Percentiles rank a stretch among this genome's conserved stretches.
Evolutionary conservation across 2,329 filamentous ascomycete species (phyloP).

Genomic region (Cercospora sp.): DNA sequence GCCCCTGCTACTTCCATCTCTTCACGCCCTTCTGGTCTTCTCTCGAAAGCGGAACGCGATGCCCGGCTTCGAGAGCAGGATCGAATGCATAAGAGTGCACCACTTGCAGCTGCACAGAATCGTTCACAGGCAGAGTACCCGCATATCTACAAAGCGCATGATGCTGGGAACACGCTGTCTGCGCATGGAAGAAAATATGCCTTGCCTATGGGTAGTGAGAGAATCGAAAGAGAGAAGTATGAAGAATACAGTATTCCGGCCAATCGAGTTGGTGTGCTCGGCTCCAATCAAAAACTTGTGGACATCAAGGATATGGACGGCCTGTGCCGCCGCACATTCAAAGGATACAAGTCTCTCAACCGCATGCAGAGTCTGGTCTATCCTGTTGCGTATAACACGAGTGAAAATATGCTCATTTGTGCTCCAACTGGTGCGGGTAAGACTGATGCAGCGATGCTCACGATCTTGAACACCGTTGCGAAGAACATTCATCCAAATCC

Average conservation of each 20-base stretch:
- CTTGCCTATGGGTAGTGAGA: constrained; percentile 72
- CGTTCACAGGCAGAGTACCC: constrained; percentile 77
- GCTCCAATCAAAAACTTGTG: constrained; percentile 71
- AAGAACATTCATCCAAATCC: constrained; percentile 83
- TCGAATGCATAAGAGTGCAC: constrained; percentile 75
- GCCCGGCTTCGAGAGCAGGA: constrained; percentile 75
- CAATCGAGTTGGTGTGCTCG: constrained; percentile 71
- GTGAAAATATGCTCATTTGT: constrained; percentile 98
- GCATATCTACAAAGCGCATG: constrained; percentile 84
- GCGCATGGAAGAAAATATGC: constrained; percentile 77
- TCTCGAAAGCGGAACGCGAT: constrained; percentile 76
- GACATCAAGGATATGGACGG: constrained; percentile 82
- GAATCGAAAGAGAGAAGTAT: constrained; percentile 71
- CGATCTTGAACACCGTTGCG: constrained; percentile 84
- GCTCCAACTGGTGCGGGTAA: constrained; percentile 94
- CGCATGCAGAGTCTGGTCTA: constrained; percentile 98
- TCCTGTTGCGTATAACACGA: constrained; percentile 91
- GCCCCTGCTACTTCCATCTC: constrained; percentile 34
- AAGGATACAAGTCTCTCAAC: constrained; percentile 88
- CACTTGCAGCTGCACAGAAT: constrained; percentile 68
- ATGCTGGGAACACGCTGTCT: constrained; percentile 82
- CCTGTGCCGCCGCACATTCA: constrained; percentile 86
- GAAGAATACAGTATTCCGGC: constrained; percentile 89
- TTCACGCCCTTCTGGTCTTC: constrained; percentile 54
- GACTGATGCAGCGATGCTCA: constrained; percentile 96